Evolutionary conservation across 1,284 basidiomycete species (phyloP).

Genomic region (Abortiporus biennis): DNA sequence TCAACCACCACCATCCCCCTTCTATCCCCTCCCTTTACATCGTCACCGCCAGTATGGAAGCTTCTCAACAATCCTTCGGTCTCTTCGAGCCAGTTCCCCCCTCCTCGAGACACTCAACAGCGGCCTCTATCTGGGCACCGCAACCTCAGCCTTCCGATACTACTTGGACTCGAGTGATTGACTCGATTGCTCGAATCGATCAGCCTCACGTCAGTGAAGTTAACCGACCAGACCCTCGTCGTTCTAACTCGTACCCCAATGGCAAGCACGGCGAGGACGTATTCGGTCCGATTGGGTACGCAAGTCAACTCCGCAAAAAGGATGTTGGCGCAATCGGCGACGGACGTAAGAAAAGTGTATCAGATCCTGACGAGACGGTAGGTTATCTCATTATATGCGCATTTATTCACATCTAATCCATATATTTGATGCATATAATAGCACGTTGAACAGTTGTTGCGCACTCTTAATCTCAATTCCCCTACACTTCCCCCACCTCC

Average conservation of each 20-base stretch:
- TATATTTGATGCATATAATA: constrained; percentile 23
- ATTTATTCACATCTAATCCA: constrained; percentile 5
- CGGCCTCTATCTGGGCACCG: constrained; percentile 70
- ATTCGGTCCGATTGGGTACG: constrained; percentile 46
- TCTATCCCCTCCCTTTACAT: constrained; percentile 14
- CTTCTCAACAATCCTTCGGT: constrained; percentile 19
- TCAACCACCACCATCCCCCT: constrained; percentile 7
- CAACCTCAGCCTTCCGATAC: constrained; percentile 60
- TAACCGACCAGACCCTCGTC: constrained; percentile 19
- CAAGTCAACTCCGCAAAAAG: constrained; percentile 30
- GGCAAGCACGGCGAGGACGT: constrained; percentile 47
- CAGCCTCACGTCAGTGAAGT: constrained; percentile 27
- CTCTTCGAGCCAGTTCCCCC: constrained; percentile 22
- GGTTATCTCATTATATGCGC: constrained; percentile 25
- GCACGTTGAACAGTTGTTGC: constrained; percentile 73
- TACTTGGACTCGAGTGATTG: constrained; percentile 58
- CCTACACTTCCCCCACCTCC: constrained; percentile 47
- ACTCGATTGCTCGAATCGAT: constrained; percentile 47
- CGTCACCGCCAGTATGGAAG: constrained; percentile 20
- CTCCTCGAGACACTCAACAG: constrained; percentile 16
- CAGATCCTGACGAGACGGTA: constrained; percentile 50
- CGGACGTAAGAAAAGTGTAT: constrained; percentile 56
- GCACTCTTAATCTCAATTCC: constrained; percentile 69
- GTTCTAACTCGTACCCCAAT: constrained; percentile 18
- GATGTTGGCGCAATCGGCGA: constrained; percentile 71